A percentile compares a stretch with the other conserved stretches of the same genome.
These are phyloP conservation scores for Guillardia theta DNA, from an alignment of 78 protist genomes.

Conservation along the genomic window DNA sequence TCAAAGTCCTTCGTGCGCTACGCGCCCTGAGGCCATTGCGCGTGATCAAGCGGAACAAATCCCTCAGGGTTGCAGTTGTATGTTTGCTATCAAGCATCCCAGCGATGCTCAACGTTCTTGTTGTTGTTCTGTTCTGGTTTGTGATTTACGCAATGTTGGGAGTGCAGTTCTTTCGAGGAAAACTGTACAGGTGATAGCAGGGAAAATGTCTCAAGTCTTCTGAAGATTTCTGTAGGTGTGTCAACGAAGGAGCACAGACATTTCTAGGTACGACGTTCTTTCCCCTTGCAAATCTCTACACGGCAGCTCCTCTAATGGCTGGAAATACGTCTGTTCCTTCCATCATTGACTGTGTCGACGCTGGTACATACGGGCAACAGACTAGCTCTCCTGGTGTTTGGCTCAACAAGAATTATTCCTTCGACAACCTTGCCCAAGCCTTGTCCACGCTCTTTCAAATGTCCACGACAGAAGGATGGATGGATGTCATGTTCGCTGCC, in stretches of 20 bases:
- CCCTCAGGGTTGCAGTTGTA: neutral
- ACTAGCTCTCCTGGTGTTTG: neutral
- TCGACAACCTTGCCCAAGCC: slow-evolving; percentile 36
- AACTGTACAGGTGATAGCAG: neutral
- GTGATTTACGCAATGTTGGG: slow-evolving; percentile 58
- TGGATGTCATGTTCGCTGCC: slow-evolving; percentile 1
- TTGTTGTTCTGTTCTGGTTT: slow-evolving; percentile 31
- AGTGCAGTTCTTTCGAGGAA: slow-evolving; percentile 38
- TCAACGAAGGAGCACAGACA: neutral
- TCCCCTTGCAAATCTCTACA: neutral
- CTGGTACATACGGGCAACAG: neutral
- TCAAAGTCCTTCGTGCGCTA: slow-evolving; percentile 30
- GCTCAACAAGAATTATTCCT: neutral
- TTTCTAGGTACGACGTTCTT: neutral
- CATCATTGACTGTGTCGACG: slow-evolving; percentile 3
- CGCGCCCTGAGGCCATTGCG: slow-evolving; percentile 76
- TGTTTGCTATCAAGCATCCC: slow-evolving; percentile 50
- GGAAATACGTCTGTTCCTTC: neutral
- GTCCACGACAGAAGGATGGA: slow-evolving; percentile 58
- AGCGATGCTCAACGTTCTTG: slow-evolving; percentile 9
- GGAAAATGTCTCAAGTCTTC: neutral
- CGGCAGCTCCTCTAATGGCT: neutral
- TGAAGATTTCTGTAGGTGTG: neutral
- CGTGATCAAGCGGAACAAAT: slow-evolving; percentile 18
- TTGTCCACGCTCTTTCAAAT: slow-evolving; percentile 34